Percentiles rank a stretch among this genome's conserved stretches.
Evolutionary conservation across 768 basidiomycete species (phyloP).

Genomic region (button mushroom (Agaricus bisporus)): DNA sequence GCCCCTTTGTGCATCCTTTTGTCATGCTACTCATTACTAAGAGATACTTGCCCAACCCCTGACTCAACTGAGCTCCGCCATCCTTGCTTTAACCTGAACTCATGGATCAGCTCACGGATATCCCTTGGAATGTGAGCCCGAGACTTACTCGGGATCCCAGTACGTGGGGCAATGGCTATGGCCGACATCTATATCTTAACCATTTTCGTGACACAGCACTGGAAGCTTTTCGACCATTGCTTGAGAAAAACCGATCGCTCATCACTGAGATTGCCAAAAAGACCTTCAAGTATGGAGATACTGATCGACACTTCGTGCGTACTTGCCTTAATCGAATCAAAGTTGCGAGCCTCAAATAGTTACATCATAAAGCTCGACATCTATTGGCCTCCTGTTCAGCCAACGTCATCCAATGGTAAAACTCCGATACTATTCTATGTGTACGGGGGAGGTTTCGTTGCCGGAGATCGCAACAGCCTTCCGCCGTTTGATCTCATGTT

Average conservation of each 20-base stretch:
- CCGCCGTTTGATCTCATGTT: constrained; percentile 46
- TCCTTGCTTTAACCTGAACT: neutral
- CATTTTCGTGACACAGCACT: constrained; percentile 28
- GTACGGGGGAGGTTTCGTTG: constrained; percentile 61
- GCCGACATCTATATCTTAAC: no score
- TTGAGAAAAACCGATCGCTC: constrained; percentile 38
- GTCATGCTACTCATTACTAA: neutral
- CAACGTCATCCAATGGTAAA: constrained; percentile 17
- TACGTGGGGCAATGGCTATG: neutral
- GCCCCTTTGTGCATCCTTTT: no score
- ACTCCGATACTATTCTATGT: constrained; percentile 55
- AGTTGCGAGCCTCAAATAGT: neutral
- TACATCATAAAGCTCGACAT: constrained; percentile 47
- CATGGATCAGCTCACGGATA: neutral
- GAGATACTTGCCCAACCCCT: neutral
- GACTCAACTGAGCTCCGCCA: neutral
- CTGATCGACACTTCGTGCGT: constrained; percentile 44
- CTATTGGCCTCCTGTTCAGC: constrained; percentile 44
- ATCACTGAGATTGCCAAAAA: constrained; percentile 44
- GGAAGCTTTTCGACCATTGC: constrained; percentile 40
- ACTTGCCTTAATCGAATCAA: neutral
- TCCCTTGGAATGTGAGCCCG: neutral
- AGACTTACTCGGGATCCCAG: neutral
- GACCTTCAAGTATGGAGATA: constrained; percentile 52
- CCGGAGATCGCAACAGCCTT: constrained; percentile 40